phyloP scores from a whole-genome alignment of 164 flowering plant species.

The Sedum album region DNA sequence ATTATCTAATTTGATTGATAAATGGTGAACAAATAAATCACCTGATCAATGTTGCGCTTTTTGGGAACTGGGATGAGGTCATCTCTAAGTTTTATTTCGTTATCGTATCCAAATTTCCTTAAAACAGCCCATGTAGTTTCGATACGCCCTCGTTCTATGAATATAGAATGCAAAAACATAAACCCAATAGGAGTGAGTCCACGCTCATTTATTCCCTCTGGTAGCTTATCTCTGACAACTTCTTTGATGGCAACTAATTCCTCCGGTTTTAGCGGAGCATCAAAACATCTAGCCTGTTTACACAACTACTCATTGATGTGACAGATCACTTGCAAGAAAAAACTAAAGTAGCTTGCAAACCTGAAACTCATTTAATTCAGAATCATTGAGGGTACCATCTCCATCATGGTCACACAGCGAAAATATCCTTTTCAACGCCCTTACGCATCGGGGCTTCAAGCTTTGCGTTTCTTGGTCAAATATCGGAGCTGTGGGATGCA shows the following conservation, averaged over 20 bases:
- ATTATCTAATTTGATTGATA: no score
- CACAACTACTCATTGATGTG: not conserved
- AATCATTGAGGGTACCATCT: not conserved
- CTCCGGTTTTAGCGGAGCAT: not conserved
- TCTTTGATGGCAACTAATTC: not conserved
- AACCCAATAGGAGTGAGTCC: not conserved
- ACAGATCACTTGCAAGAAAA: not conserved
- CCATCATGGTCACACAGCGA: not conserved
- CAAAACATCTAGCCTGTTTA: not conserved
- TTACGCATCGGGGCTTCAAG: not conserved
- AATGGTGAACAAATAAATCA: no score
- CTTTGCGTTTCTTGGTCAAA: not conserved
- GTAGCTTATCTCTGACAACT: not conserved
- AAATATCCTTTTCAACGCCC: not conserved
- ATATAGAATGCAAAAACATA: not conserved
- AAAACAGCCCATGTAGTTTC: not conserved
- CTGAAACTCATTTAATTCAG: not conserved
- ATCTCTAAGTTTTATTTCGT: constrained; percentile 28
- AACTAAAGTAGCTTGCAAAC: not conserved
- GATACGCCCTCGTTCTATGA: not conserved
- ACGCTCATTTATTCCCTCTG: not conserved
- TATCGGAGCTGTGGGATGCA: not conserved
- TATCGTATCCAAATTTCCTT: constrained; percentile 82
- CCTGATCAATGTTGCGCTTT: not conserved
- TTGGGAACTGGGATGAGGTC: not conserved